Conservation (phyloP, 306 rosid species). For the Cucurbita moschata region DNA sequence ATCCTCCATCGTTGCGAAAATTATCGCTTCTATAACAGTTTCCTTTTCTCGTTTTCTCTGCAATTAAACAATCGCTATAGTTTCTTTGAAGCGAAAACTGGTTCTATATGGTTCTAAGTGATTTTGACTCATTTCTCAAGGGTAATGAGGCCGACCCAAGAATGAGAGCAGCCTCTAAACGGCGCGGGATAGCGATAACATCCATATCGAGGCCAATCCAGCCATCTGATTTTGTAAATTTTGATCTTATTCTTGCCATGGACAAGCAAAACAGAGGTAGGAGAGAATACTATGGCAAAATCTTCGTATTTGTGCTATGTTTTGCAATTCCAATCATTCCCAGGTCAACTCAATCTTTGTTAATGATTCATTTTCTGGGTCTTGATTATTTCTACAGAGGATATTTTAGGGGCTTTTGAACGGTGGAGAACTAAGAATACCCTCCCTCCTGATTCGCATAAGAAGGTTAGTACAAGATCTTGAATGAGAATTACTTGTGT, state of each 20-base stretch:
- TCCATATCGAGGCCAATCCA: constrained; percentile 71
- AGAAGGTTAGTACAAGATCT: constrained; percentile 31
- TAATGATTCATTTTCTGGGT: constrained; percentile 5
- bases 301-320: not conserved
- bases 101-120: not conserved
- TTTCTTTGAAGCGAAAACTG: not conserved
- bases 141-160: constrained; percentile 85
- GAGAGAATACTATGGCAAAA: not conserved
- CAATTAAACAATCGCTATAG: not conserved
- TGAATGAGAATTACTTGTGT: not conserved
- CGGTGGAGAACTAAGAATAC: constrained; percentile 47
- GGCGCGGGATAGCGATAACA: constrained; percentile 67
- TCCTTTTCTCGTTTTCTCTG: not conserved
- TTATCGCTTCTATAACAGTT: not conserved
- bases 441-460: constrained; percentile 57
- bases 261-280: constrained; percentile 71
- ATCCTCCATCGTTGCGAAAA: not conserved
- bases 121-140: constrained; percentile 22
- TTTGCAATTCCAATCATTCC: not conserved
- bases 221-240: constrained; percentile 67
- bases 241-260: constrained; percentile 88
- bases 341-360: not conserved
- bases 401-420: constrained; percentile 55
- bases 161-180: constrained; percentile 80
- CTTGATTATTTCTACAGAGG: constrained; percentile 37